Evolutionary conservation across 2,329 filamentous ascomycete species (phyloP), one percentile per base, ranked within the genome.

Genomic region (Cladosporium sp.): DNA sequence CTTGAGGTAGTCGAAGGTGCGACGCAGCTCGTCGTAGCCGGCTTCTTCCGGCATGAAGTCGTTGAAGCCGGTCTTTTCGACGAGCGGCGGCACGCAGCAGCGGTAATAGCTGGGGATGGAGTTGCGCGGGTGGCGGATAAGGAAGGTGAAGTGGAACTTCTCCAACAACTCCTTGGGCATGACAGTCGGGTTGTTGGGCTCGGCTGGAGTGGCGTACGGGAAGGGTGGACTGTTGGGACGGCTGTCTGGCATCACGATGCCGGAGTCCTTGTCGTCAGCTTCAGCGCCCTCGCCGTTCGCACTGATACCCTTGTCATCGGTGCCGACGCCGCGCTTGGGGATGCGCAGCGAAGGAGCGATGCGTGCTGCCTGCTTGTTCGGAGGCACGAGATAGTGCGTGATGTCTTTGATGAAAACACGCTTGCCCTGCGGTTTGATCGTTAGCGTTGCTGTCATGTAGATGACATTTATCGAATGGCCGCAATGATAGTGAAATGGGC

Each of bases 381-480:
- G 88, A 4, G 90, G 87, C 57, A 95, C 77, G 58, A 96, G 78
- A 70, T 97, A 97, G 71, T 96, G 86, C 50, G 88, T 85, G 74
- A 97, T 99, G 70, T 97, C 93, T 71, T 99, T 99, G 80, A 99
- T 93, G 74, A 97, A 96, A 62, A 95, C 75, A 61, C 92, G 88
- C 75, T 95, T 96, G 63, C 84, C 87, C 88, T 95, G 60, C 55
- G n/a, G 62, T 51, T 72, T 17, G 29, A n/a, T 39, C 24, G 47
- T 50, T 12, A 50, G 47, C 36, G 24, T 43, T 27, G 19, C 11
- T 37, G 29, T 27, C 22, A 9, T 4, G 9, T 5, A 9, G 5
- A 27, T 27, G 22, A 27, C 5, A 5, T 27, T 4, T 27, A 9
- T 9, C 9, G 22, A 4, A 27, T 27, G 5, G 22, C 9, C 9